Evolutionary conservation across 306 rosid species (phyloP).

Genomic region (Chamaecrista fasciculata): DNA sequence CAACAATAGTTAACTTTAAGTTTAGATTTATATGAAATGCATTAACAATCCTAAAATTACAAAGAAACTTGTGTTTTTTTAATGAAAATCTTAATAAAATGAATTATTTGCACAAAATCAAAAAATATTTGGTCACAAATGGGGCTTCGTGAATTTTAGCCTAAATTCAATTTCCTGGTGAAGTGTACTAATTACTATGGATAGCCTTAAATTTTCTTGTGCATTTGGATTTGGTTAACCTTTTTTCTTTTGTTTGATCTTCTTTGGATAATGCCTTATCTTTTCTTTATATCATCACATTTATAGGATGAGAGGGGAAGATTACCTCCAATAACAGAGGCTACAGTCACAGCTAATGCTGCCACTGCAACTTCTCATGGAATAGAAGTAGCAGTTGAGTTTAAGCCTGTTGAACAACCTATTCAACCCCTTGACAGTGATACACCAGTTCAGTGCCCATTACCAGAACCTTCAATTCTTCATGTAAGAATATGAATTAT

Average conservation of each 20-base stretch:
- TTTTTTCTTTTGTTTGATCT: constrained; percentile 1
- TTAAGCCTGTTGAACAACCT: constrained; percentile 96
- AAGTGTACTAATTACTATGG: constrained; percentile 2
- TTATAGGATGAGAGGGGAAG: constrained; percentile 76
- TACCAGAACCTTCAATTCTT: constrained; percentile 91
- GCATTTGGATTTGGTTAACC: background rate
- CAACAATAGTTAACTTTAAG: too few relatives aligned
- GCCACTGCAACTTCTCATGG: constrained; percentile 67
- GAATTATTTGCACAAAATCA: too few relatives aligned
- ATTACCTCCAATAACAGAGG: constrained; percentile 56
- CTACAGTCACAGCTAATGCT: constrained; percentile 35
- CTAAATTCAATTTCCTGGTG: too few relatives aligned
- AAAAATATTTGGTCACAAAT: too few relatives aligned
- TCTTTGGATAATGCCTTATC: constrained; percentile 9
- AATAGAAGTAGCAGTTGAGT: constrained; percentile 86
- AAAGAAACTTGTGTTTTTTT: too few relatives aligned
- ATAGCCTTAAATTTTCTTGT: too few relatives aligned
- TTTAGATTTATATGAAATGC: too few relatives aligned
- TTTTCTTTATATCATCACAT: constrained; percentile 19
- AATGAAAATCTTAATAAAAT: too few relatives aligned
- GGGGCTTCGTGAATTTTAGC: too few relatives aligned
- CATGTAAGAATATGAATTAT: constrained; percentile 74
- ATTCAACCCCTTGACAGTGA: constrained; percentile 79
- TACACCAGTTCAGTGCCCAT: constrained; percentile 80
- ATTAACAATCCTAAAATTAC: too few relatives aligned